Evolutionary conservation across 345 rosid genomes (phyloP).

Genomic region (Murraya paniculata): DNA sequence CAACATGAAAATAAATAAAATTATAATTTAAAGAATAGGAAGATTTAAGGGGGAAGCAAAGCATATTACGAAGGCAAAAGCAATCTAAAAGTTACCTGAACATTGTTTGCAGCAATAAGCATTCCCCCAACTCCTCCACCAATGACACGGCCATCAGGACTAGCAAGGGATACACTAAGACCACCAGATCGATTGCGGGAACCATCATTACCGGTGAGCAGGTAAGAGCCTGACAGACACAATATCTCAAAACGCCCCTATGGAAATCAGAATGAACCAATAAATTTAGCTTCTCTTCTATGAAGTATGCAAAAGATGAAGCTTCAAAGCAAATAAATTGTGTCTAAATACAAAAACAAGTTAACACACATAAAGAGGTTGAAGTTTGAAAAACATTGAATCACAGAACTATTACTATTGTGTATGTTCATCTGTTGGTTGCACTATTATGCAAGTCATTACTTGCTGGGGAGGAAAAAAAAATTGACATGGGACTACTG

Average conservation of each 20-base stretch:
- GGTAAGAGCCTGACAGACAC: slow-evolving; percentile 74
- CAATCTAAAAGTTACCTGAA: slow-evolving; percentile 54
- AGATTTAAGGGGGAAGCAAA: neutral
- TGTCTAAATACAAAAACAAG: neutral
- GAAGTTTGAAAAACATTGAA: neutral
- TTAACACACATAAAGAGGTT: neutral
- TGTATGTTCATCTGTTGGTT: neutral
- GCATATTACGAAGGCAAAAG: neutral
- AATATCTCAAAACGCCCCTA: slow-evolving; percentile 92
- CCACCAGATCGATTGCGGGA: slow-evolving; percentile 63
- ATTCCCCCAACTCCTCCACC: slow-evolving; percentile 94
- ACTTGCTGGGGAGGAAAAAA: neutral
- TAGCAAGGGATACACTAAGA: slow-evolving; percentile 83
- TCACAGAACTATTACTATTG: neutral
- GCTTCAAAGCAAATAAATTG: neutral
- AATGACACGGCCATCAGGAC: slow-evolving; percentile 90
- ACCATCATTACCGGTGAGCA: slow-evolving; percentile 44
- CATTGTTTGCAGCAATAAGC: slow-evolving; percentile 86
- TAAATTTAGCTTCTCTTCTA: neutral
- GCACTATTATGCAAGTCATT: neutral
- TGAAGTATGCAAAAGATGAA: slow-evolving; percentile 1
- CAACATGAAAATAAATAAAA: neutral
- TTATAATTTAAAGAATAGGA: neutral
- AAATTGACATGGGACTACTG: neutral
- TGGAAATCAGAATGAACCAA: slow-evolving; percentile 18